A percentile compares a stretch with the other conserved stretches of the same genome.
Evolutionary conservation across 495 filamentous ascomycete genomes (phyloP).

Genomic region (Hypoxylon subgilvum): DNA sequence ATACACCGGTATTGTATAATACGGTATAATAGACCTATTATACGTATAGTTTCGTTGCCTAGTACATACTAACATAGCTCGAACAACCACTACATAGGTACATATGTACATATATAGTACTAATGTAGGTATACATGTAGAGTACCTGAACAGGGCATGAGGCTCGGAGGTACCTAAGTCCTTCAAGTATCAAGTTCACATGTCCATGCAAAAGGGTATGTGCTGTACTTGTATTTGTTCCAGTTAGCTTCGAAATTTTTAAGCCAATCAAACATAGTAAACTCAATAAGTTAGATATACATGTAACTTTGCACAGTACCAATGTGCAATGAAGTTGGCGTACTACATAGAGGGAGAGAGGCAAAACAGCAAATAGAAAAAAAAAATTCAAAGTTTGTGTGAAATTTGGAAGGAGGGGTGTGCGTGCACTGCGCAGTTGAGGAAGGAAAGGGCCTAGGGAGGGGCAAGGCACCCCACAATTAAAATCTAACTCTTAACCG

Average conservation of each 20-base stretch:
- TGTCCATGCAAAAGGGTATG: too few species aligned
- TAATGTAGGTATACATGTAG: not conserved
- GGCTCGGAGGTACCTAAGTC: too few species aligned
- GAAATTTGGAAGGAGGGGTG: slow-evolving; percentile 44
- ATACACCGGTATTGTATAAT: too few species aligned
- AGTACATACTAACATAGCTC: too few species aligned
- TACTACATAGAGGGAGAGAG: too few species aligned
- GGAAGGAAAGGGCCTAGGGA: slow-evolving; percentile 34
- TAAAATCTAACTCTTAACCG: slow-evolving; percentile 35
- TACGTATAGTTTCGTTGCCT: too few species aligned
- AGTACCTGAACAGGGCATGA: too few species aligned
- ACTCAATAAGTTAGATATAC: not conserved
- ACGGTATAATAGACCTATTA: too few species aligned
- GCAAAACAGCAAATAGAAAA: slow-evolving; percentile 7
- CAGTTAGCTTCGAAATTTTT: slow-evolving; percentile 22
- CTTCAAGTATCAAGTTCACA: too few species aligned
- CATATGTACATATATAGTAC: not conserved
- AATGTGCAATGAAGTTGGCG: too few species aligned
- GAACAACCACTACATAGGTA: too few species aligned
- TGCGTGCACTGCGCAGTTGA: slow-evolving; percentile 15
- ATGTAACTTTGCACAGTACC: slow-evolving; percentile 1
- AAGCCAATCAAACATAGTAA: slow-evolving; percentile 15
- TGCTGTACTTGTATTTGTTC: slow-evolving; percentile 6
- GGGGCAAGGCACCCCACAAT: slow-evolving; percentile 41
- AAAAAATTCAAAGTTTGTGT: slow-evolving; percentile 36